Conservation (phyloP, 495 filamentous ascomycete species). For the Podospora comata region DNA sequence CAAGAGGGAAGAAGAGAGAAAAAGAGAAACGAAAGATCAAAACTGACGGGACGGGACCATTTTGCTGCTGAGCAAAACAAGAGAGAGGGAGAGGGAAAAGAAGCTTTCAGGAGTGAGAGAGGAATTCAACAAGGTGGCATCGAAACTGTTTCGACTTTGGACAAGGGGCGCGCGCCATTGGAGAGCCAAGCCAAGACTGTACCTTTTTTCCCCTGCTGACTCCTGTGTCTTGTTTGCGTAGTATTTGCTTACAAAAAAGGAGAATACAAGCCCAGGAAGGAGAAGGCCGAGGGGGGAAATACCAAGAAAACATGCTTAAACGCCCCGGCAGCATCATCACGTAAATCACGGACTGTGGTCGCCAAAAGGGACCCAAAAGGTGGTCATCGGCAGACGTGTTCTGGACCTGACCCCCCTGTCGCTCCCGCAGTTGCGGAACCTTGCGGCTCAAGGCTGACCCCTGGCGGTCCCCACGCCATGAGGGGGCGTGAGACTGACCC, state of each 20-base stretch:
- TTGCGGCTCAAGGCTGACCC: slow-evolving; percentile 25
- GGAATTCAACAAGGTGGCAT: slow-evolving; percentile 9
- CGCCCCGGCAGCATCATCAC: slow-evolving; percentile 4
- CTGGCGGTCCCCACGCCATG: slow-evolving; percentile 13
- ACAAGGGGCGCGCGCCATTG: slow-evolving; percentile 8
- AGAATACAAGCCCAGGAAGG: background rate
- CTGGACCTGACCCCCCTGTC: slow-evolving; percentile 13
- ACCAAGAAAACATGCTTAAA: background rate
- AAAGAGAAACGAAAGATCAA: slow-evolving; percentile 26
- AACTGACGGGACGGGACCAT: slow-evolving; percentile 17
- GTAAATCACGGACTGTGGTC: background rate
- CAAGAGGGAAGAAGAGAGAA: slow-evolving; percentile 17
- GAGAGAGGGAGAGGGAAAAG: slow-evolving; percentile 13
- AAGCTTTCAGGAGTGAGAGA: slow-evolving; percentile 16
- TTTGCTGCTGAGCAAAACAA: slow-evolving; percentile 13
- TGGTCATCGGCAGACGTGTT: background rate
- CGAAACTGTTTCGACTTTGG: slow-evolving; percentile 15
- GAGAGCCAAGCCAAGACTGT: background rate
- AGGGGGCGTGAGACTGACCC: slow-evolving; percentile 36
- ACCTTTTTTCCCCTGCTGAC: too few species aligned
- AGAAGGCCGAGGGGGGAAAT: background rate
- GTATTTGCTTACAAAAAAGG: background rate
- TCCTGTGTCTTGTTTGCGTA: background rate
- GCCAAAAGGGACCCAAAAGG: background rate
- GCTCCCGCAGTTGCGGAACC: slow-evolving; percentile 8